These are phyloP conservation scores for Aspergillaceae sp. DNA, from an alignment of 2,329 filamentous ascomycete species.

Conservation along the genomic window DNA sequence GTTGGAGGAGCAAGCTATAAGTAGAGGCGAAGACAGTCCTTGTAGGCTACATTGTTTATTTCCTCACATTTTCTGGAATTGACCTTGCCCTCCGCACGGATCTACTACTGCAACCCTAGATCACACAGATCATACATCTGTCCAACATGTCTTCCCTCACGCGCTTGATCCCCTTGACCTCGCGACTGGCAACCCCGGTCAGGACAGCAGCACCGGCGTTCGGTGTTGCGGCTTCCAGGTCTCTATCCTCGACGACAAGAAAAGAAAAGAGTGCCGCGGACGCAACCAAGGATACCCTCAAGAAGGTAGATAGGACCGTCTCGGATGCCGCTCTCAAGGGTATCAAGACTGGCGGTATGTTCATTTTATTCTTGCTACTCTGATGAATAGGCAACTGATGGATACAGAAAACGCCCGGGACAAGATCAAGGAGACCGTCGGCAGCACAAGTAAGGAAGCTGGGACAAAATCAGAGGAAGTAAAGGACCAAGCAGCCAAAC, in stretches of 20 bases:
- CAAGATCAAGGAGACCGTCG: constrained; percentile 35
- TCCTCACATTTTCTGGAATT: too few relatives aligned
- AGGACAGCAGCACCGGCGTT: constrained; percentile 10
- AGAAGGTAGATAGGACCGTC: constrained; percentile 49
- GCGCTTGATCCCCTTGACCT: constrained; percentile 23
- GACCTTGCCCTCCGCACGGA: too few relatives aligned
- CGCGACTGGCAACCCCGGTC: constrained; percentile 11
- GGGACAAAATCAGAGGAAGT: constrained; percentile 37
- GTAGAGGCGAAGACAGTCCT: not conserved
- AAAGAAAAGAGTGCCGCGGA: constrained; percentile 47
- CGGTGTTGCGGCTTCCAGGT: constrained; percentile 12
- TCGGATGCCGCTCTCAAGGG: constrained; percentile 51
- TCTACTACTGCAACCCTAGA: too few relatives aligned
- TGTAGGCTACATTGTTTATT: too few relatives aligned
- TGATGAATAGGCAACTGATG: not conserved
- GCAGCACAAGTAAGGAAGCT: constrained; percentile 38
- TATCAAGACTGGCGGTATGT: constrained; percentile 54
- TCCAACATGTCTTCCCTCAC: constrained; percentile 28
- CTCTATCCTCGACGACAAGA: constrained; percentile 46
- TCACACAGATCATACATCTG: not conserved
- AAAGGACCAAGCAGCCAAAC: constrained; percentile 20
- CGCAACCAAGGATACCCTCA: constrained; percentile 49
- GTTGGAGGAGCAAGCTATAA: not conserved
- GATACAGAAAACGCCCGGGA: constrained; percentile 43
- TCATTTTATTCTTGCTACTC: not conserved